Evolutionary conservation across 1,284 basidiomycete genomes (phyloP).

Genomic region (Trichosporon asahii): DNA sequence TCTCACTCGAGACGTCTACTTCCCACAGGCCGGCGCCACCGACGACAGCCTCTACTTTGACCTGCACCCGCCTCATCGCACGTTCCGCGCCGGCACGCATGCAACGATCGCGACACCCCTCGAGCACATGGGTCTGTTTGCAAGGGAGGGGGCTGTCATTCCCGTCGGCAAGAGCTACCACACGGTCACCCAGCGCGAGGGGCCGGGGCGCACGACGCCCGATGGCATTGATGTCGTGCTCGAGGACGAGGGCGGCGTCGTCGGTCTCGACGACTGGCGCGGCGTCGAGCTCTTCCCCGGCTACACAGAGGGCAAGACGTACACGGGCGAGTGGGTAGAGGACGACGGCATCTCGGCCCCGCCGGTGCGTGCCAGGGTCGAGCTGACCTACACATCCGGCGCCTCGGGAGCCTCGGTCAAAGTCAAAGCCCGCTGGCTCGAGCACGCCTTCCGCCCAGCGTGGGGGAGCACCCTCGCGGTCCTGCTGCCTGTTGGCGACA

Average conservation of each 20-base stretch:
- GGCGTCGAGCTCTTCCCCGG: slow-evolving; percentile 52
- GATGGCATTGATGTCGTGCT: slow-evolving; percentile 51
- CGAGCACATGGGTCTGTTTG: slow-evolving; percentile 51
- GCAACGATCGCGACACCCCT: slow-evolving; percentile 49
- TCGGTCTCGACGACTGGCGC: slow-evolving; percentile 52
- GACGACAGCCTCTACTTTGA: slow-evolving; percentile 41
- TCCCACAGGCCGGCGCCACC: slow-evolving; percentile 38
- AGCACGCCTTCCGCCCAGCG: slow-evolving; percentile 47
- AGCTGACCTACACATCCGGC: slow-evolving; percentile 37
- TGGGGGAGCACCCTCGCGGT: slow-evolving; percentile 49
- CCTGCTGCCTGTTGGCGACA: slow-evolving; percentile 47
- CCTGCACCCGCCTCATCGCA: slow-evolving; percentile 35
- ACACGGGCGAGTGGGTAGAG: slow-evolving; percentile 49
- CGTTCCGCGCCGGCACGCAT: slow-evolving; percentile 32
- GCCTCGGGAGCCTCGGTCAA: slow-evolving; percentile 17
- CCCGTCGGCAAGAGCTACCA: slow-evolving; percentile 50
- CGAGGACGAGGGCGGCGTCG: slow-evolving; percentile 47
- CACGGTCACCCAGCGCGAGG: slow-evolving; percentile 47
- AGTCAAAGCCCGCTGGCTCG: slow-evolving; percentile 38
- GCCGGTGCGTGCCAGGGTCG: slow-evolving; percentile 39
- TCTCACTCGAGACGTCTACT: slow-evolving; percentile 47
- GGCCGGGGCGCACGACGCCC: slow-evolving; percentile 42
- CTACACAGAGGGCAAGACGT: slow-evolving; percentile 19
- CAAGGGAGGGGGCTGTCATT: slow-evolving; percentile 50
- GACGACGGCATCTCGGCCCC: slow-evolving; percentile 52